Percentiles rank a stretch among this genome's conserved stretches.
phyloP scores from a whole-genome alignment of 345 rosid species.

The Erodium maritimum region DNA sequence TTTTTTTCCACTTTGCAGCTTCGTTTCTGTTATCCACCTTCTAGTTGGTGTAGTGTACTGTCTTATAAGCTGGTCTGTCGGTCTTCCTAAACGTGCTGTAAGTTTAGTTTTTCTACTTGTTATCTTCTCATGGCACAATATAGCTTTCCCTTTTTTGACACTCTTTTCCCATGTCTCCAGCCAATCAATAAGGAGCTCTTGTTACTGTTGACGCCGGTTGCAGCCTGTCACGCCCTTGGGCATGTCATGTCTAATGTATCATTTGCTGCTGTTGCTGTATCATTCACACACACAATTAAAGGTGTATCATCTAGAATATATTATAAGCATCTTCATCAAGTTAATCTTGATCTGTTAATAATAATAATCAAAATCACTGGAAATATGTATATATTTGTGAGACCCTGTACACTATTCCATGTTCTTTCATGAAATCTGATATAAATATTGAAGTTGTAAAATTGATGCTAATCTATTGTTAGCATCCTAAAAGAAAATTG shows the following conservation, averaged over 20 bases:
- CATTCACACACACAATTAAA: slow-evolving; percentile 92
- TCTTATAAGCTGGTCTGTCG: slow-evolving; percentile 76
- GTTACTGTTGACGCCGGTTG: slow-evolving; percentile 79
- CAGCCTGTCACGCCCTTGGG: slow-evolving; percentile 86
- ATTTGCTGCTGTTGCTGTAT: slow-evolving; percentile 96
- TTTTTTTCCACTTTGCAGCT: slow-evolving; percentile 28
- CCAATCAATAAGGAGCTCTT: slow-evolving; percentile 70
- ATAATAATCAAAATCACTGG: too few species aligned
- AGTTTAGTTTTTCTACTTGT: slow-evolving; percentile 11
- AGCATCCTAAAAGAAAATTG: too few species aligned
- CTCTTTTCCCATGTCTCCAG: slow-evolving; percentile 23
- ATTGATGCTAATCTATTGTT: too few species aligned
- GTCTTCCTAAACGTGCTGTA: slow-evolving; percentile 96
- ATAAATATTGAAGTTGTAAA: too few species aligned
- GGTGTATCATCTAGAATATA: slow-evolving; percentile 21
- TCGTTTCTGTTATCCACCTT: slow-evolving; percentile 88
- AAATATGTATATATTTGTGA: too few species aligned
- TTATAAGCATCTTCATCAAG: neutral
- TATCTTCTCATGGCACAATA: neutral
- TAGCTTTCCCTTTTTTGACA: neutral
- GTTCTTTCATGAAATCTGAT: too few species aligned
- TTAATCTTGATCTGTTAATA: neutral
- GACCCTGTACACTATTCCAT: too few species aligned
- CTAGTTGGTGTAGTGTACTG: slow-evolving; percentile 91
- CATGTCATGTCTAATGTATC: slow-evolving; percentile 93